Evolutionary conservation across 116 monocot genomes (phyloP), one percentile per base, ranked within the genome.

Genomic region (Iris pallida): DNA sequence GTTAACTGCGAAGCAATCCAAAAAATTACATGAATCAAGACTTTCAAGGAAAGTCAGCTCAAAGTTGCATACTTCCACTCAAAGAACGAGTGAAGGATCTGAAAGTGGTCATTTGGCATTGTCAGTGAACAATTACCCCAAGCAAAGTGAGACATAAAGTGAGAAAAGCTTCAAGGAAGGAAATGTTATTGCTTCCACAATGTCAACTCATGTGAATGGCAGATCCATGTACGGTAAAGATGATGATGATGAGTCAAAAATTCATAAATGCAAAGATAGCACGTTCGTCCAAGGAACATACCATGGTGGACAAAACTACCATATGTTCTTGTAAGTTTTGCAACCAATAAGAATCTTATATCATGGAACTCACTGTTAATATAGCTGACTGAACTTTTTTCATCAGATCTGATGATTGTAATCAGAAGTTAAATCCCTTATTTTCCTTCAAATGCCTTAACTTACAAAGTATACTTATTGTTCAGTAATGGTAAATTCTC

Each of bases 291-390:
- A 14, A 19, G 45, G 20, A 40, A 55, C 20, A 66, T 65, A 9
- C 53, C 66, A 6, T 92, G 92, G 92, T 91, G 91, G 91, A 57
- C 70, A 47, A 79, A 75, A 57, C 87, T 92, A 54, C 78, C 85
- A 55, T 85, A 71, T 74, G 85, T 92, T 17, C 8, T 85, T 43
- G 92, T 92, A 85, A 61, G 81, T 61, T 44, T 51, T 47, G 20
- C 20, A 20, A 51, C n/a, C 40, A 11, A 13, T 56, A 12, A 30
- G 58, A 30, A 58, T 13, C 7, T 30, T 30, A 7, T 5, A 30
- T 30, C 20, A 58, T 58, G 1, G n/a, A n/a, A n/a, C n/a, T n/a
- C n/a, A n/a, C n/a, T n/a, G n/a, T n/a, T n/a, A n/a, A n/a, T n/a
- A n/a, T n/a, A n/a, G n/a, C n/a, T n/a, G n/a, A n/a, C n/a, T n/a